Base-by-base conservation (phyloP, 805 yeast species). In the Monosporozyma unispora region DNA sequence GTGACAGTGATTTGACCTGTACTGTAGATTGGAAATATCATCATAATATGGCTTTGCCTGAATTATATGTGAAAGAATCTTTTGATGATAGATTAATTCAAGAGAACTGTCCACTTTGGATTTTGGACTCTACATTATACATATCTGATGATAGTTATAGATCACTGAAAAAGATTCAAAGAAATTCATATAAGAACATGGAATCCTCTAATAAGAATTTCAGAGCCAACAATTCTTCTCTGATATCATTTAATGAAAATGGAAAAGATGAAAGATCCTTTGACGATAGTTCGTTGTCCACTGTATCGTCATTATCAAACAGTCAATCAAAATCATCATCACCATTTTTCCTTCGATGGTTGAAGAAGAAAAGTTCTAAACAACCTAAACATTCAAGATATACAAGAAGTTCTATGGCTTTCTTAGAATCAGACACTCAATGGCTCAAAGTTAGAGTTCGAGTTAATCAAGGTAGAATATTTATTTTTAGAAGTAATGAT, bases 381-480 rank as follows among this genome's bases (percentile, higher is more conserved):
- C 11, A 7, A 21, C 10, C 6, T n/a, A 27, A 37, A 37, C 16
- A 22, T 28, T 22, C 33, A 38, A 29, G 22, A 35, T 11, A 39
- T 19, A 16, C 44, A 11, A 21, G n/a, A 38, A 47, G 50, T 8
- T 52, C 58, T 21, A 47, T 54, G 37, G 57, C 64, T n/a, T 58
- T 57, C 43, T 48, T 62, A 8, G 61, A 58, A 16, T 52, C 46
- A 23, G 44, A 52, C 9, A 46, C 61, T 2, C 48, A 47, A 40
- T 61, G 66, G 65, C 37, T 44, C 4, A 54, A 47, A 14, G 56
- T 59, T 5, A 54, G 59, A 25, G 44, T 62, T 21, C 52, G 59
- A 25, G 49, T 63, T 1, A 31, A 38, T 11, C 66, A 64, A 46
- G 68, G 67, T 11, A 53, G 68, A 18, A 49, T 64, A 33, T 61